These are phyloP conservation scores for Sphaerostilbella broomeana DNA, from an alignment of 2,329 filamentous ascomycete genomes.

Conservation along the genomic window DNA sequence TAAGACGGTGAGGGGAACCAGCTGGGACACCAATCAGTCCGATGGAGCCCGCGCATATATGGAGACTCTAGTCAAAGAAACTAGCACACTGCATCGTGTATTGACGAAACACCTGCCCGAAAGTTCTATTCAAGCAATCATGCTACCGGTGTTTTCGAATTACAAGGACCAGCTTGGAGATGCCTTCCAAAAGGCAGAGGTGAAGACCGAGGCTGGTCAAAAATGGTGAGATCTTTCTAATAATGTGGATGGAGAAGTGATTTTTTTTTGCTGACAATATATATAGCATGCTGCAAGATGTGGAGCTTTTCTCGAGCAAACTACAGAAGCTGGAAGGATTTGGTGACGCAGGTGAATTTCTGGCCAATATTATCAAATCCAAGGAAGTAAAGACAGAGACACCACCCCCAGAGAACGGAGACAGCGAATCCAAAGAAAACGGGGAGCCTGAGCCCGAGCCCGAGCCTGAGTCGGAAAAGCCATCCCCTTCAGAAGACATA, in stretches of 20 bases:
- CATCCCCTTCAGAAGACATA: conserved; percentile 9
- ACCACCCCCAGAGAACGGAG: conserved; percentile 14
- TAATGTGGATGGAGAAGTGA: too few species aligned
- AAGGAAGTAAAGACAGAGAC: conserved; percentile 41
- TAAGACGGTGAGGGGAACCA: conserved; percentile 64
- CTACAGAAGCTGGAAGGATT: conserved; percentile 75
- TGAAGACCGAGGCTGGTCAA: conserved; percentile 62
- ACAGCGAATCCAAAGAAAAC: conserved; percentile 12
- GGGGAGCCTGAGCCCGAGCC: conserved; percentile 15
- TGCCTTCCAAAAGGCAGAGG: conserved; percentile 58
- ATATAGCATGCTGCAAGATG: conserved; percentile 66
- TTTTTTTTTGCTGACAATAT: conserved; percentile 1
- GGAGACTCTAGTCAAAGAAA: conserved; percentile 83
- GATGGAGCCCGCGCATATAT: conserved; percentile 61
- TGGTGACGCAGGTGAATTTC: conserved; percentile 62
- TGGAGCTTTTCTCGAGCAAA: conserved; percentile 63
- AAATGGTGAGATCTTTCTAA: conserved; percentile 61
- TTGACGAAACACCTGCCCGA: conserved; percentile 76
- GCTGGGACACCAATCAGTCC: conserved; percentile 57
- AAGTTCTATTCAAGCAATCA: conserved; percentile 70
- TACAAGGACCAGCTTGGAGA: conserved; percentile 74
- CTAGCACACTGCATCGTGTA: conserved; percentile 74
- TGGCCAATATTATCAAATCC: conserved; percentile 57
- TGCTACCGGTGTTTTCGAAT: conserved; percentile 74
- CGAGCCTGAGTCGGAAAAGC: conserved; percentile 15